Evolutionary conservation across 805 yeast genomes (phyloP), one percentile per base, ranked within the genome.

Genomic region (Monosporozyma unispora): DNA sequence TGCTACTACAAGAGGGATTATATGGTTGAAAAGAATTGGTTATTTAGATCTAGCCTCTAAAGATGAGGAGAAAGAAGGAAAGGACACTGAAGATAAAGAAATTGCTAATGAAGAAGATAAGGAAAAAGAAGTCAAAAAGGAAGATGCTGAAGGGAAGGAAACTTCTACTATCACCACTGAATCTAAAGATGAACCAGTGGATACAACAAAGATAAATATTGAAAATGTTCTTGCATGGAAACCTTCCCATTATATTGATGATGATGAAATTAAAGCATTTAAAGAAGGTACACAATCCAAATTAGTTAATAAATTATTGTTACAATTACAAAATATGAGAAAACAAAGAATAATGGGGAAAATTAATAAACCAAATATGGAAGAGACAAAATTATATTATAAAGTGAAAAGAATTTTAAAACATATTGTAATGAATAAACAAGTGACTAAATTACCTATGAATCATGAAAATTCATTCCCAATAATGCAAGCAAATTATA

Each of bases 401-500:
- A 76, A 71, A 55, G 65, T 71, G 1, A 70, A 70, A 48, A 70
- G 79, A 58, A 52, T 76, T 29, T 56, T 84, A 50, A 69, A 74
- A 12, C 72, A 77, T 42, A 69, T 78, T 48, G 51, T 74, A 46
- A 63, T 56, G 47, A 69, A 50, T 40, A 75, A 51, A 54, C 75
- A 50, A 55, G 64, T 62, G 5, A 64, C 58, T 53, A 67, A 57
- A 22, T 44, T 70, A 10, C 66, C 65, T 23, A 59, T 54, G 19
- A 51, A 53, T n/a, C 54, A 55, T 39, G 63, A 69, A 42, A 65
- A 69, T 39, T 67, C 66, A 22, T 63, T 90, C 44, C 95, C 96
- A 0, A 82, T 85, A 0, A 73, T 85, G 50, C 80, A 80, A 61
- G 77, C 81, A 22, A 87, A 82, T 55, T 89, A 87, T 60, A 69